phyloP scores from a whole-genome alignment of 2,329 filamentous ascomycete species.

The Microcyclosporella mali region DNA sequence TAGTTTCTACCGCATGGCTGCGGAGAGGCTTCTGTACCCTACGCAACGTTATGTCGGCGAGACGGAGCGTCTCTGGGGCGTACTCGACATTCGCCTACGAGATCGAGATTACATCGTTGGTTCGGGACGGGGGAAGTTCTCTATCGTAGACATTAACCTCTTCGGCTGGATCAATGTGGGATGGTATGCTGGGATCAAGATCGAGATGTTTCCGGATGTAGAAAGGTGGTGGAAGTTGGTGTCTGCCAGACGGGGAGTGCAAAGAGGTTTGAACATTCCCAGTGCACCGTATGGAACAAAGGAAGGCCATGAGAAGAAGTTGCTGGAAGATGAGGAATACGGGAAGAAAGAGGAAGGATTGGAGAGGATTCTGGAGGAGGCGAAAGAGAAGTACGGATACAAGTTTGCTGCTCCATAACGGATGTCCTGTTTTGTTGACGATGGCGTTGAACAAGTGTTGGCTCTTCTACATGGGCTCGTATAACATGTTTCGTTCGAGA shows the following conservation, averaged over 20 bases:
- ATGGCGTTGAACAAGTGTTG: too few species aligned
- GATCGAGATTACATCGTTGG: constrained; percentile 40
- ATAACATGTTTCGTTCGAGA: too few species aligned
- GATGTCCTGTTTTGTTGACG: too few species aligned
- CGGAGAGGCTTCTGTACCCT: constrained; percentile 40
- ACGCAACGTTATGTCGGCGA: constrained; percentile 44
- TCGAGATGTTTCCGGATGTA: constrained; percentile 39
- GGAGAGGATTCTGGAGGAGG: constrained; percentile 33
- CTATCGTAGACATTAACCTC: constrained; percentile 42
- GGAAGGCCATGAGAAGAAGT: constrained; percentile 34
- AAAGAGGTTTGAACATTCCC: constrained; percentile 36
- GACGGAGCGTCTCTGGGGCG: constrained; percentile 42
- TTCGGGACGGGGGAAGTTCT: constrained; percentile 34
- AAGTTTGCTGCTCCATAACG: constrained; percentile 32
- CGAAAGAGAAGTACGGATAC: constrained; percentile 43
- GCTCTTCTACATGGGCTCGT: too few species aligned
- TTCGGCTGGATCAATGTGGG: constrained; percentile 41
- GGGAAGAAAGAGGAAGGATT: constrained; percentile 41
- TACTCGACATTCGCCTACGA: constrained; percentile 40
- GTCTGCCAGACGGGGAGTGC: constrained; percentile 37
- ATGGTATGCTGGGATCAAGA: constrained; percentile 37
- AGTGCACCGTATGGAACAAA: constrained; percentile 38
- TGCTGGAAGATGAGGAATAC: constrained; percentile 45
- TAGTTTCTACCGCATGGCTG: constrained; percentile 37
- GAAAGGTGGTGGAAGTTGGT: constrained; percentile 42